phyloP scores from a whole-genome alignment of 208 protist species.

The Endotrypanum monterogeii region DNA sequence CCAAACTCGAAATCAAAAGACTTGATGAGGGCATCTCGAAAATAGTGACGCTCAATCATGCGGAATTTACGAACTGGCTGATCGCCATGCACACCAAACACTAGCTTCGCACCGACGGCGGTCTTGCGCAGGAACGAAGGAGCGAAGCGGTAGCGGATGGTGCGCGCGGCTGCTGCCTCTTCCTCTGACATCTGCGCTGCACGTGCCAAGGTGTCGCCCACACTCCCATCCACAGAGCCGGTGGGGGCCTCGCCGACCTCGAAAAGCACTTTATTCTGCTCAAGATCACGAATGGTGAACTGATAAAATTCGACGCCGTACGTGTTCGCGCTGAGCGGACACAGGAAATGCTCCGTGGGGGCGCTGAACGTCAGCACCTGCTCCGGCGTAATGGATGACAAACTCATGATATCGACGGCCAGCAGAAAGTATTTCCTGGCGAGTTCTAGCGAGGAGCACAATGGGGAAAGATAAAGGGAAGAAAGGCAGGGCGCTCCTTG shows the following conservation, averaged over 20 bases:
- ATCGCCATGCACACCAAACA: constrained; percentile 91
- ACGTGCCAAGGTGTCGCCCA: constrained; percentile 20
- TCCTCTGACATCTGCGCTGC: constrained; percentile 49
- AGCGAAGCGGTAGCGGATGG: constrained; percentile 92
- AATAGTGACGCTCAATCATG: constrained; percentile 98
- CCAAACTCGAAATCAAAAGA: constrained; percentile 96
- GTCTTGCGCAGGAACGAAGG: constrained; percentile 71
- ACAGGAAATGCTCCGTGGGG: constrained; percentile 90
- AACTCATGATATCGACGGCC: constrained; percentile 1
- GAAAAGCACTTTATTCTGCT: constrained; percentile 83
- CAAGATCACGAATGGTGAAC: constrained; percentile 94
- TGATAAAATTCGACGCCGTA: constrained; percentile 95
- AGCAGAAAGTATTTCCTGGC: background rate
- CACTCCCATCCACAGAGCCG: constrained; percentile 29
- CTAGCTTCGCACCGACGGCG: constrained; percentile 88
- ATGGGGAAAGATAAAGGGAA: background rate
- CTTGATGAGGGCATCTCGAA: constrained; percentile 93
- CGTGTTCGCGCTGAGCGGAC: constrained; percentile 89
- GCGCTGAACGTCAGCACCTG: constrained; percentile 63
- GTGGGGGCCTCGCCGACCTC: constrained; percentile 64
- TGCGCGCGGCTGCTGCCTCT: constrained; percentile 53
- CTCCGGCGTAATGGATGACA: constrained; percentile 58
- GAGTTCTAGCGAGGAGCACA: background rate
- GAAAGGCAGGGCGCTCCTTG: too few species aligned
- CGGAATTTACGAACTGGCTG: constrained; percentile 90